A percentile compares a stretch with the other conserved stretches of the same genome.
Conservation (phyloP, 805 yeast species). For the Saccharomycopsis amapae region DNA sequence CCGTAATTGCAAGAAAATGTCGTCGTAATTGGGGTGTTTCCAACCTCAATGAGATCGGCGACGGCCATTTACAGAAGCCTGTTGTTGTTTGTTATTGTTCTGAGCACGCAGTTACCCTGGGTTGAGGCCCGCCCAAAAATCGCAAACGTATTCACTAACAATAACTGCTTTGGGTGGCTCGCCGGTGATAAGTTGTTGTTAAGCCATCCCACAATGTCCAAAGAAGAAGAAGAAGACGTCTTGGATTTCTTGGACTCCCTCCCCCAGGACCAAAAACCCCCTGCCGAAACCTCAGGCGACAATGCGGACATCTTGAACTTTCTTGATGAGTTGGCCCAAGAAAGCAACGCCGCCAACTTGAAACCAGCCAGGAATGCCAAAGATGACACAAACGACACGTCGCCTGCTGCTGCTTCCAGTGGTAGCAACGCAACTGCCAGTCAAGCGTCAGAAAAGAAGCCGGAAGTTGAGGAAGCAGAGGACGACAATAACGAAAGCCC, state of each 20-base stretch:
- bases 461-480: constrained; percentile 19
- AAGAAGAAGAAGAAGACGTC: constrained; percentile 58
- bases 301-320: constrained; percentile 37
- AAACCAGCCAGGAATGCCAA: constrained; percentile 25
- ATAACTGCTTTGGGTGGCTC: too few species aligned
- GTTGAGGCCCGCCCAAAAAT: too few species aligned
- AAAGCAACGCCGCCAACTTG: constrained; percentile 36
- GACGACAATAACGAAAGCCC: constrained; percentile 19
- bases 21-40: too few species aligned
- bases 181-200: too few species aligned
- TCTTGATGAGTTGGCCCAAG: constrained; percentile 63
- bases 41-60: too few species aligned
- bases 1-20: too few species aligned
- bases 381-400: not conserved
- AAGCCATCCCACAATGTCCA: too few species aligned
- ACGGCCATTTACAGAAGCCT: too few species aligned
- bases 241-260: constrained; percentile 73
- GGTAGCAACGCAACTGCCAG: not conserved
- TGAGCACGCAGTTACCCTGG: too few species aligned
- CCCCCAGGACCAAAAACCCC: constrained; percentile 51
- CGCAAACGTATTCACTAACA: too few species aligned
- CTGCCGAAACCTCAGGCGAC: constrained; percentile 35
- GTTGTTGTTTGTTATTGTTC: too few species aligned
- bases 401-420: not conserved
- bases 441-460: not conserved